Evolutionary conservation across 257 asterid genomes (phyloP).

Genomic region (Sherardia arvensis): DNA sequence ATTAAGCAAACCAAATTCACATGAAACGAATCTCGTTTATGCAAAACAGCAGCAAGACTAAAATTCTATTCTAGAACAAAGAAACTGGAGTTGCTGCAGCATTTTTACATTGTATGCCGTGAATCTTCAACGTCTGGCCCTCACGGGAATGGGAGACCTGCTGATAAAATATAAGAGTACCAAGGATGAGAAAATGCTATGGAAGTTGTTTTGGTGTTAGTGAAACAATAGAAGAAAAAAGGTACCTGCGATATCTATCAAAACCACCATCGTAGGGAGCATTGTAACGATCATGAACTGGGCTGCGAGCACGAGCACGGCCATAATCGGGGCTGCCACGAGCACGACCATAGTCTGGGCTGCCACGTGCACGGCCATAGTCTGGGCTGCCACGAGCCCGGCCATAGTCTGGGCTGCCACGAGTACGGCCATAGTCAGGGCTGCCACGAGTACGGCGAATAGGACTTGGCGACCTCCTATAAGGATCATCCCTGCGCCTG

Average conservation of each 20-base stretch:
- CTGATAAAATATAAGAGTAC: constrained; percentile 14
- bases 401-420: constrained; percentile 57
- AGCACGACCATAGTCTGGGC: constrained; percentile 74
- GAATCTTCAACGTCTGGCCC: constrained; percentile 26
- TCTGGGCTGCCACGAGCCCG: constrained; percentile 76
- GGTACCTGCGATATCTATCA: constrained; percentile 60
- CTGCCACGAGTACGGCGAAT: constrained; percentile 51
- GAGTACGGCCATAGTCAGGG: constrained; percentile 69
- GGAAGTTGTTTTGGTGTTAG: background rate
- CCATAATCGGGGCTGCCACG: constrained; percentile 84
- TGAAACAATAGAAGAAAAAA: background rate
- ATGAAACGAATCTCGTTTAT: too few species aligned
- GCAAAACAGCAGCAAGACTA: too few species aligned
- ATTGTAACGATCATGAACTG: constrained; percentile 51
- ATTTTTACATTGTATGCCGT: constrained; percentile 10
- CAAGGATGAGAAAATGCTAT: background rate
- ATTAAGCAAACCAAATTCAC: too few species aligned
- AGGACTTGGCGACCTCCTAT: constrained; percentile 67
- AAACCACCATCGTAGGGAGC: constrained; percentile 58
- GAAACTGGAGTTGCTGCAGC: background rate
- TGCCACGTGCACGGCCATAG: constrained; percentile 59
- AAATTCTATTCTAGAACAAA: background rate
- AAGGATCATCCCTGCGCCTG: constrained; percentile 48
- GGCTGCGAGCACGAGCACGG: constrained; percentile 48
- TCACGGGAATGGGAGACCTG: constrained; percentile 53